Evolutionary conservation across 371 early-diverging fungal species (phyloP), one percentile per base, ranked within the genome.

Genomic region (Coemansia sp.): DNA sequence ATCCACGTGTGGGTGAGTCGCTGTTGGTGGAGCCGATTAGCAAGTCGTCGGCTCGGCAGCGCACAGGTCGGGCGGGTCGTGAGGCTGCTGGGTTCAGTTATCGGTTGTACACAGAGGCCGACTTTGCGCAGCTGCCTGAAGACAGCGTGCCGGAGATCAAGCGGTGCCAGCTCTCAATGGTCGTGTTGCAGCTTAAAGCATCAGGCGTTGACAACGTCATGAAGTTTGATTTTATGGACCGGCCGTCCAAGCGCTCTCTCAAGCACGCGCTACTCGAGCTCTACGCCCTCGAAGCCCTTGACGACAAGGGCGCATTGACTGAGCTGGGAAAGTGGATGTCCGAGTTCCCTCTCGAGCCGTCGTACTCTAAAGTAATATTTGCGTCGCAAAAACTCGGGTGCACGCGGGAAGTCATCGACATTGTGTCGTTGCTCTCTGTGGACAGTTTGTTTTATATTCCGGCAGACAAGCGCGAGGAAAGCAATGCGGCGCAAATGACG

Each of bases 31-130:
- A 89, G 57, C 94, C 94, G 15, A 92, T 98, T 24, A 94, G 95
- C 26, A 93, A 97, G 73, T 91, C 95, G 26, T 92, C 96, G 15
- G 98, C 99, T 2, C 84, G 93, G 67, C 99, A 99, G 82, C 84
- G 99, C 49, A 85, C 91, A 13, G 99, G 99, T 55, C 88, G 99
- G 70, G 99, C 99, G 23, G 99, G 99, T 39, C 86, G 99, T 75
- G 94, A 91, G 86, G 84, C 83, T 36, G 32, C 90, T 0, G 98
- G 98, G 2, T 64, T 78, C 40, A 92, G 97, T 69, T 99, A 94
- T 84, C 83, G 99, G 26, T 82, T 99, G 12, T 99, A 98, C 82
- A 95, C 97, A 0, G 92, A 96, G 79, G 81, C 86, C 1, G 87
- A 89, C 1, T 99, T 88, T 76, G 80, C 85, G 4, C 83, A 86